Conservation (phyloP, 2,329 filamentous ascomycete genomes). For the Rhinocladiella mackenziei region DNA sequence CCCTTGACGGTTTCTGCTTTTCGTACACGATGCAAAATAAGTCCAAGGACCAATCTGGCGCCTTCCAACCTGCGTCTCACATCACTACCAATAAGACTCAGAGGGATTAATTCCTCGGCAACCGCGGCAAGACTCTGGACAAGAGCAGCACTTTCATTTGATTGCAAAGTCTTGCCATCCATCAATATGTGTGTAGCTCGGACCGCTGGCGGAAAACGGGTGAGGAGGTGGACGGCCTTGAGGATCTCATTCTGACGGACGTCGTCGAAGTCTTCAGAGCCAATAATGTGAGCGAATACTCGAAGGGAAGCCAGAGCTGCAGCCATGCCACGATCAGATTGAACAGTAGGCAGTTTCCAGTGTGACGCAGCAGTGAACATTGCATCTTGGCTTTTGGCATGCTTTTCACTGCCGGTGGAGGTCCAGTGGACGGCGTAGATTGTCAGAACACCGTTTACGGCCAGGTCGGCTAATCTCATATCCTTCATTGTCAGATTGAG, state of each 20-base stretch:
- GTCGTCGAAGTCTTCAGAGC: constrained; percentile 22
- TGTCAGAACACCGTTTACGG: constrained; percentile 9
- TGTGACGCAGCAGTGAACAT: constrained; percentile 12
- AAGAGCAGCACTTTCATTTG: constrained; percentile 34
- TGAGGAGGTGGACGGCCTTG: constrained; percentile 33
- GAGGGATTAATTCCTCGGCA: constrained; percentile 32
- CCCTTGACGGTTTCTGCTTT: neutral
- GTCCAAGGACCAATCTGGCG: constrained; percentile 36
- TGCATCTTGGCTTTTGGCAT: constrained; percentile 3
- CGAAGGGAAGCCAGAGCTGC: constrained; percentile 37
- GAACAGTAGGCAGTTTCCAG: constrained; percentile 5
- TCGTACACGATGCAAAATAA: constrained; percentile 31
- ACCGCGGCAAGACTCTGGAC: constrained; percentile 33
- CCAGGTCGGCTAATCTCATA: constrained; percentile 6
- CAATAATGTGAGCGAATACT: constrained; percentile 31
- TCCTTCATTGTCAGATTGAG: constrained; percentile 8
- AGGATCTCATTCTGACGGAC: constrained; percentile 32
- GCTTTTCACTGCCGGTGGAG: neutral
- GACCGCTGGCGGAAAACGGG: constrained; percentile 35
- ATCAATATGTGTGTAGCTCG: constrained; percentile 35
- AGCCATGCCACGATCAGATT: constrained; percentile 34
- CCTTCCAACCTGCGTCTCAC: constrained; percentile 34
- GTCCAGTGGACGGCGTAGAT: constrained; percentile 13
- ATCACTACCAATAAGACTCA: constrained; percentile 31
- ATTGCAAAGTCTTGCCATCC: constrained; percentile 32